Percentiles rank a stretch among this genome's conserved stretches.
Conservation (phyloP, 208 protist genomes). For the Trypanosoma vivax region DNA sequence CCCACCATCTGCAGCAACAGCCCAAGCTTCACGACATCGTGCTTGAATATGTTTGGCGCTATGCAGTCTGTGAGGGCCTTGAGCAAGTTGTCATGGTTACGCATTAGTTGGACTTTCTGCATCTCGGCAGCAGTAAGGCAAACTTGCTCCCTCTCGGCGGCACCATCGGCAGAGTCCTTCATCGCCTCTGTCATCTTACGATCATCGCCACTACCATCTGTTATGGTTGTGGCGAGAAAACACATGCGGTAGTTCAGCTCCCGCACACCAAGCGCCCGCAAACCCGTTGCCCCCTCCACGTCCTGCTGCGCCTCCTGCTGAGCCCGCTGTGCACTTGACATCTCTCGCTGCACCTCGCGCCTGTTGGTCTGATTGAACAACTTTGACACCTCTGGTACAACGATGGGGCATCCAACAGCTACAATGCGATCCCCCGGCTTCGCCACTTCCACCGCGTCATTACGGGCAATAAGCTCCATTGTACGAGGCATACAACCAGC, state of each 20-base stretch:
- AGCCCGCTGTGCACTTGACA: constrained; percentile 65
- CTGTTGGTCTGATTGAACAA: constrained; percentile 82
- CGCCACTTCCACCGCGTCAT: constrained; percentile 96
- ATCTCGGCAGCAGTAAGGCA: constrained; percentile 65
- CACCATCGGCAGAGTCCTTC: constrained; percentile 53
- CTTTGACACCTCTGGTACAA: constrained; percentile 97
- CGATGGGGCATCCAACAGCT: constrained; percentile 95
- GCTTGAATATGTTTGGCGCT: constrained; percentile 94
- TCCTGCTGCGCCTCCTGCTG: constrained; percentile 79
- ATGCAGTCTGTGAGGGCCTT: constrained; percentile 88
- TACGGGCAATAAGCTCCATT: constrained; percentile 97
- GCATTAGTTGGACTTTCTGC: constrained; percentile 79
- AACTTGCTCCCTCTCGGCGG: constrained; percentile 36
- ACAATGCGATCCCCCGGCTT: constrained; percentile 97
- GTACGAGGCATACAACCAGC: constrained; percentile 94
- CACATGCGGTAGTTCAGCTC: constrained; percentile 97
- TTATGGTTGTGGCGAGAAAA: constrained; percentile 95
- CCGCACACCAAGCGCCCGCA: constrained; percentile 96
- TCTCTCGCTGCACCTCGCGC: constrained; percentile 81
- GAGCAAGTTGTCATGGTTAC: constrained; percentile 67
- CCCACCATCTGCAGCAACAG: constrained; percentile 98
- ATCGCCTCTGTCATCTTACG: constrained; percentile 83
- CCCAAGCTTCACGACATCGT: constrained; percentile 98
- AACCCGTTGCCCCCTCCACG: constrained; percentile 91
- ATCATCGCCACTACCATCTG: constrained; percentile 69